A percentile compares a stretch with the other conserved stretches of the same genome.
phyloP scores from a whole-genome alignment of 192 early-diverging fungal species.

The Entomortierella beljakovae region DNA sequence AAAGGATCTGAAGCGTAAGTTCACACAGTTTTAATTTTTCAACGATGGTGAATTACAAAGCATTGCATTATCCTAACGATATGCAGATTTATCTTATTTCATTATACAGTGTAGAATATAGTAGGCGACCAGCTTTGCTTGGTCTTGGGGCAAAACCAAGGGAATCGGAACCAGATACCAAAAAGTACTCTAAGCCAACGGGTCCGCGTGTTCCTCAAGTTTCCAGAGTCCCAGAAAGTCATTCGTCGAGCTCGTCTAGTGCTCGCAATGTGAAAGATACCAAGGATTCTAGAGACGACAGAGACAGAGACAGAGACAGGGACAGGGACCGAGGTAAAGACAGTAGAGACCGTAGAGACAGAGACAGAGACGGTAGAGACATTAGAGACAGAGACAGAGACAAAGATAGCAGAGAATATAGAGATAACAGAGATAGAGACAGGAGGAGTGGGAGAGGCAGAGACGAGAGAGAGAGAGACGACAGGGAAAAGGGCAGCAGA shows the following conservation, averaged over 20 bases:
- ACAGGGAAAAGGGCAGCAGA: neutral
- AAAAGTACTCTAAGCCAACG: constrained; percentile 58
- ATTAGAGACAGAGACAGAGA: constrained; percentile 4
- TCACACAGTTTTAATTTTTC: neutral
- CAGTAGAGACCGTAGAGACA: constrained; percentile 7
- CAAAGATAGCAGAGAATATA: constrained; percentile 3
- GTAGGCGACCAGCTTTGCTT: constrained; percentile 77
- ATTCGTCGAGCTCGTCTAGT: constrained; percentile 6
- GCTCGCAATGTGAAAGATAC: neutral
- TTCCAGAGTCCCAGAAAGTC: constrained; percentile 19
- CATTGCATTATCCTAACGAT: neutral
- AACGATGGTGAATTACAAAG: neutral
- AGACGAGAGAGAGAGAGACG: constrained; percentile 1
- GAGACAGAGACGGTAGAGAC: constrained; percentile 9
- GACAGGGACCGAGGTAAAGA: constrained; percentile 5
- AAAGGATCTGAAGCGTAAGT: constrained; percentile 41
- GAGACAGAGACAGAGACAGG: constrained; percentile 9
- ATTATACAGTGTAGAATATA: constrained; percentile 40
- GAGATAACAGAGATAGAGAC: constrained; percentile 18
- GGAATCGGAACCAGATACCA: constrained; percentile 55
- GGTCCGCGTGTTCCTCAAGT: constrained; percentile 47
- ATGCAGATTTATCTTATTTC: neutral
- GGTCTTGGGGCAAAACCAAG: constrained; percentile 86
- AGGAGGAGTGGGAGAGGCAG: constrained; percentile 5
- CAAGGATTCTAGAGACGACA: constrained; percentile 11